Conservation (phyloP, 192 early-diverging fungal species). For the Backusella parvicylindrica region DNA sequence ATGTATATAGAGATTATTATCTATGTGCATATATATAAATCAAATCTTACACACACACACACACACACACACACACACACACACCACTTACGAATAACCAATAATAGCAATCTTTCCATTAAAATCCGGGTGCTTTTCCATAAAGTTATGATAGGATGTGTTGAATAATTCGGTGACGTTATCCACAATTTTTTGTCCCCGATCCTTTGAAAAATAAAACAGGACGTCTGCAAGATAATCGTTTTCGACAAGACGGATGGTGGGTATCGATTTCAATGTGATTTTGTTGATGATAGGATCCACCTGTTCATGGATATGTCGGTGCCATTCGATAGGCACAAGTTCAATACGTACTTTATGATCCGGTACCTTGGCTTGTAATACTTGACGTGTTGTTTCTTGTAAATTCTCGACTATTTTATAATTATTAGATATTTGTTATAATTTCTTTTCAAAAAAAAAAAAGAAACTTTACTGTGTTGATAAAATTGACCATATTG, state of each 20-base stretch:
- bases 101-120: constrained; percentile 56
- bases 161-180: constrained; percentile 33
- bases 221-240: constrained; percentile 39
- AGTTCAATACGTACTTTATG: constrained; percentile 36
- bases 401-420: constrained; percentile 31
- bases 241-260: constrained; percentile 38
- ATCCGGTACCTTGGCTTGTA: constrained; percentile 37
- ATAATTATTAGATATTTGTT: not conserved
- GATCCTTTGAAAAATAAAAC: constrained; percentile 35
- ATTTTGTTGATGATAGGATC: constrained; percentile 32
- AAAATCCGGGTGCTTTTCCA: constrained; percentile 55
- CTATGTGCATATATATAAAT: too few relatives aligned
- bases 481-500: constrained; percentile 42
- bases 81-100: constrained; percentile 57
- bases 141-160: constrained; percentile 49
- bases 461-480: constrained; percentile 31
- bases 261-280: constrained; percentile 39
- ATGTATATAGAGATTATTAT: too few relatives aligned
- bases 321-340: constrained; percentile 38
- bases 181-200: constrained; percentile 33
- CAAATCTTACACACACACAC: too few relatives aligned
- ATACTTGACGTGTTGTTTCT: constrained; percentile 36
- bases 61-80: too few relatives aligned
- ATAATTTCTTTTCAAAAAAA: not conserved
- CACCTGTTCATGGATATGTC: constrained; percentile 32